Percentiles rank a stretch among this genome's conserved stretches.
Evolutionary conservation across 2,329 filamentous ascomycete genomes (phyloP).

Genomic region (Trichoderma sp.): DNA sequence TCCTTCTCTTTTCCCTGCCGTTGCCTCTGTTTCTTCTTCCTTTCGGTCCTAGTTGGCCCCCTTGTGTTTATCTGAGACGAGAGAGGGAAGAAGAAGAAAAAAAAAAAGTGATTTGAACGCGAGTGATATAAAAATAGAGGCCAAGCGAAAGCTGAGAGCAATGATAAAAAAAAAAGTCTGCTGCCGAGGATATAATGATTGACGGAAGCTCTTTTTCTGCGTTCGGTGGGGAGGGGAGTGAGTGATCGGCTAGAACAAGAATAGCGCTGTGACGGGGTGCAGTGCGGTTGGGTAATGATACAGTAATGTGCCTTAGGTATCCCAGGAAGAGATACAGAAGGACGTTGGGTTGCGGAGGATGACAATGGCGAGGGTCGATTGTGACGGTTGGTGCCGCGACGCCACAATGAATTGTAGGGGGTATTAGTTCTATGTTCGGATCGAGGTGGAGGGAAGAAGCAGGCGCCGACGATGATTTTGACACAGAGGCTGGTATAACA

Average conservation of each 20-base stretch:
- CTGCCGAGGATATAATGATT: neutral
- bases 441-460: neutral
- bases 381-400: neutral
- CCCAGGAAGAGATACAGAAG: neutral
- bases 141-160: neutral
- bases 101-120: neutral
- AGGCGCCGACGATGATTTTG: neutral
- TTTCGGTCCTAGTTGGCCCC: neutral
- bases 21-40: neutral
- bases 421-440: neutral
- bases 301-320: too few relatives aligned
- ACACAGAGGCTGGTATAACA: neutral
- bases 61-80: neutral
- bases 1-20: neutral
- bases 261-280: constrained; percentile 3
- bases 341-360: neutral
- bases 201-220: neutral
- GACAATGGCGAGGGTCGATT: too few relatives aligned
- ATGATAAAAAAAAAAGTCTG: neutral
- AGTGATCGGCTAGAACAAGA: constrained; percentile 1
- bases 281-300: constrained; percentile 7
- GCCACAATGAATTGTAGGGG: neutral
- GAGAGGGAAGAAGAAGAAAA: neutral
- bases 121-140: neutral
- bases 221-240: neutral